These are phyloP conservation scores for Sambucus nigra DNA, from an alignment of 129 eudicot species.

Conservation along the genomic window DNA sequence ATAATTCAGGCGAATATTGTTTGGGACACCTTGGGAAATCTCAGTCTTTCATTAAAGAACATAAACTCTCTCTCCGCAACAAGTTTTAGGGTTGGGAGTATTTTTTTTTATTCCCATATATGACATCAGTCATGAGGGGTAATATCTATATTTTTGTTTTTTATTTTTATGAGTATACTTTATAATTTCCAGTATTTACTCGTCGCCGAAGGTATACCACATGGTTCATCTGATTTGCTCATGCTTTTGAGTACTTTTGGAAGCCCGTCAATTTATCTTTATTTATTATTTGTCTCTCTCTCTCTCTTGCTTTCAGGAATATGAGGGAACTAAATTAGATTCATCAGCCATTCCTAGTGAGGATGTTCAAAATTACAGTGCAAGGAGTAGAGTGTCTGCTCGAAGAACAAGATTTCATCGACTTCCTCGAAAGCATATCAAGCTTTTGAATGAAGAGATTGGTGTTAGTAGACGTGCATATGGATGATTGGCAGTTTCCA, in stretches of 20 bases:
- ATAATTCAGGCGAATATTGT: neutral
- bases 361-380: constrained; percentile 18
- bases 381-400: constrained; percentile 24
- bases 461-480: constrained; percentile 30
- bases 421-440: constrained; percentile 39
- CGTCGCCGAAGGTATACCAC: neutral
- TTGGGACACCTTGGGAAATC: neutral
- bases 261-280: neutral
- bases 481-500: constrained; percentile 76
- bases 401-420: constrained; percentile 30
- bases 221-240: too few relatives aligned
- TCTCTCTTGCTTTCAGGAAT: constrained; percentile 13
- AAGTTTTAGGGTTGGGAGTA: too few relatives aligned
- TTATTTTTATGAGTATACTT: neutral
- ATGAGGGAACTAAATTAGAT: constrained; percentile 7
- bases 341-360: constrained; percentile 28
- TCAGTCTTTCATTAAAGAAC: neutral
- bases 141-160: neutral
- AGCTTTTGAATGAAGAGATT: constrained; percentile 31
- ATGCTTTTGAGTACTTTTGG: too few relatives aligned
- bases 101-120: too few relatives aligned
- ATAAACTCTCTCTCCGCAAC: neutral
- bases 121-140: too few relatives aligned
- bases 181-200: neutral
- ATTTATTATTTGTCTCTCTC: neutral